phyloP scores from a whole-genome alignment of 306 rosid genomes.

The Cucumis hystrix region DNA sequence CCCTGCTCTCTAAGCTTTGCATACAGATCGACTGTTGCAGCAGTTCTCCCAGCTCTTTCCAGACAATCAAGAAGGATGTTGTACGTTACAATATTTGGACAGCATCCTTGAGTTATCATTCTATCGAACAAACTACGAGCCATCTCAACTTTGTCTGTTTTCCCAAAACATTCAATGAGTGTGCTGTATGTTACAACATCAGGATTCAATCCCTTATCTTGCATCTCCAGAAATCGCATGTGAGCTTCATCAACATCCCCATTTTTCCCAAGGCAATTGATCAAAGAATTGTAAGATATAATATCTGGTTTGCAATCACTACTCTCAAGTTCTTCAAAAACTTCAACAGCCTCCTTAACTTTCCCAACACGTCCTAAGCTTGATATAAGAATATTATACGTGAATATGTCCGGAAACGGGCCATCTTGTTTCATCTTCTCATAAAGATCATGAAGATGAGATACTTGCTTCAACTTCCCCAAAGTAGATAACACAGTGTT shows the following conservation, averaged over 20 bases:
- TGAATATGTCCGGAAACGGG: slow-evolving; percentile 64
- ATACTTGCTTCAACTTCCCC: slow-evolving; percentile 56
- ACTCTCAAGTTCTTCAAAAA: slow-evolving; percentile 76
- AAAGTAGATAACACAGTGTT: slow-evolving; percentile 66
- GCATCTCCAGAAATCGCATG: slow-evolving; percentile 90
- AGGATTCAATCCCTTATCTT: slow-evolving; percentile 69
- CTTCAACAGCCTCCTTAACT: slow-evolving; percentile 45
- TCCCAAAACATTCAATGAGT: slow-evolving; percentile 89
- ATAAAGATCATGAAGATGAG: slow-evolving; percentile 53
- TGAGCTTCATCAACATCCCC: slow-evolving; percentile 95
- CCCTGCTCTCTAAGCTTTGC: slow-evolving; percentile 87
- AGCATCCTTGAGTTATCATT: slow-evolving; percentile 69
- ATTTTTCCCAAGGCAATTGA: slow-evolving; percentile 90
- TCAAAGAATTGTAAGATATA: slow-evolving; percentile 69
- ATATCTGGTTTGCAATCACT: slow-evolving; percentile 59
- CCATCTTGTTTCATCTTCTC: slow-evolving; percentile 79
- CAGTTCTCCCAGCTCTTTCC: slow-evolving; percentile 75
- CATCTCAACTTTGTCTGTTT: slow-evolving; percentile 84
- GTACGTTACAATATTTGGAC: slow-evolving; percentile 74
- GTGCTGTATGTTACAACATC: slow-evolving; percentile 94
- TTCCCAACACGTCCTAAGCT: slow-evolving; percentile 73
- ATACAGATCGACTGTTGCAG: slow-evolving; percentile 84
- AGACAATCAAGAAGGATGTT: slow-evolving; percentile 87
- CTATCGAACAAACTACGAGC: slow-evolving; percentile 66
- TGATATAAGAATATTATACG: slow-evolving; percentile 74